A percentile compares a stretch with the other conserved stretches of the same genome.
These are phyloP conservation scores for Podospora sp. DNA, from an alignment of 495 filamentous ascomycete species.

Conservation along the genomic window DNA sequence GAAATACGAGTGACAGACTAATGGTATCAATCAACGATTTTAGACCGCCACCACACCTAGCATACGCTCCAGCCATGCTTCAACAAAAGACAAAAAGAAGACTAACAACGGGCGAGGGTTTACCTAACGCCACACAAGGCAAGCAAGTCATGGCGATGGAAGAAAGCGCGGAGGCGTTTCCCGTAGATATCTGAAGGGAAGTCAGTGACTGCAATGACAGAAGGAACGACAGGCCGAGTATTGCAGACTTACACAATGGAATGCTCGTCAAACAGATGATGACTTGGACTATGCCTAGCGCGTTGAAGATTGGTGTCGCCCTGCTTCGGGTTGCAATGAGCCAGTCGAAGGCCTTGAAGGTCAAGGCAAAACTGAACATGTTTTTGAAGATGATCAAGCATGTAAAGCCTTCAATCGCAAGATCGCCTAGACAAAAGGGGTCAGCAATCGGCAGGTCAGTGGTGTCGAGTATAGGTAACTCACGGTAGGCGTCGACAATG, in stretches of 20 bases:
- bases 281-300: constrained; percentile 74
- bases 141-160: constrained; percentile 70
- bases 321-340: constrained; percentile 60
- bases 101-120: neutral
- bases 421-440: constrained; percentile 57
- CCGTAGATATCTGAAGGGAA: constrained; percentile 69
- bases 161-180: constrained; percentile 74
- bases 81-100: neutral
- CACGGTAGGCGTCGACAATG: constrained; percentile 90
- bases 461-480: constrained; percentile 35
- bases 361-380: constrained; percentile 84
- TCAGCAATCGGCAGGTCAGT: constrained; percentile 7
- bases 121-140: constrained; percentile 48
- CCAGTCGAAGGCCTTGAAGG: constrained; percentile 82
- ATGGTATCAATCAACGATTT: neutral
- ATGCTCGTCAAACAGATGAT: constrained; percentile 71
- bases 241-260: constrained; percentile 67
- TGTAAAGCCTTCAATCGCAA: constrained; percentile 89
- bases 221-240: neutral
- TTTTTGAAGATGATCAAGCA: constrained; percentile 90
- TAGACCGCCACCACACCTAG: constrained; percentile 3
- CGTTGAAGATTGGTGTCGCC: constrained; percentile 62
- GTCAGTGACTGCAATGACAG: neutral
- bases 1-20: neutral
- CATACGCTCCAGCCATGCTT: neutral